A percentile compares a stretch with the other conserved stretches of the same genome.
Conservation (phyloP, 2,329 filamentous ascomycete genomes). For the Sarocladiaceae sp. region DNA sequence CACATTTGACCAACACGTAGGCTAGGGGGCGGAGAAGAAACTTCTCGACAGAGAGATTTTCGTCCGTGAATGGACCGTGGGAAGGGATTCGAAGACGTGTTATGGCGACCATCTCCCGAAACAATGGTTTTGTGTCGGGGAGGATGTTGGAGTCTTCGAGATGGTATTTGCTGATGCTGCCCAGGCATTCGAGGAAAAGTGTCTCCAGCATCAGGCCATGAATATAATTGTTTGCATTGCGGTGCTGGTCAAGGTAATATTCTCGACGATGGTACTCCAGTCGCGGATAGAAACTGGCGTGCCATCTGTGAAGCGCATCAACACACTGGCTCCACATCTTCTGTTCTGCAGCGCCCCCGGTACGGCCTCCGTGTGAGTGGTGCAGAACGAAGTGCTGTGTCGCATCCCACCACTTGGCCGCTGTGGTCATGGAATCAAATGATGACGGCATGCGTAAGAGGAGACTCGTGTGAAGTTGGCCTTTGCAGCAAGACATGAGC, state of each 20-base stretch:
- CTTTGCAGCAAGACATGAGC: neutral
- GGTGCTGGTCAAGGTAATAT: neutral
- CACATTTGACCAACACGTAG: neutral
- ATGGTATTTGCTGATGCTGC: slow-evolving; percentile 7
- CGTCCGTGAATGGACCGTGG: neutral
- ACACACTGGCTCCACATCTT: slow-evolving; percentile 3
- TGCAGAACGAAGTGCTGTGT: slow-evolving; percentile 6
- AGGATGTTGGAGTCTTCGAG: neutral
- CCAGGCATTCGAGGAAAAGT: neutral
- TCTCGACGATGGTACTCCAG: neutral
- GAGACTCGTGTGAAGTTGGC: neutral
- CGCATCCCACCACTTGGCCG: neutral
- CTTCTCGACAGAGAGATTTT: neutral
- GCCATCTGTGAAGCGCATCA: neutral
- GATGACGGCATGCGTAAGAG: slow-evolving; percentile 3
- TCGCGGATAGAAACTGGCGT: neutral
- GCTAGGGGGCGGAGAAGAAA: neutral
- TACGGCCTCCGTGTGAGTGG: neutral
- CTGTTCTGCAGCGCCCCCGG: neutral
- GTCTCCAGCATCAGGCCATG: slow-evolving; percentile 1
- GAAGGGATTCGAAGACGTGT: neutral
- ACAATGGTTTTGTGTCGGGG: neutral
- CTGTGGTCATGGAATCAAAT: neutral
- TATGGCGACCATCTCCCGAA: neutral
- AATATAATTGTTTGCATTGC: neutral